phyloP scores from a whole-genome alignment of 768 basidiomycete species.

The Podaxis sp. region DNA sequence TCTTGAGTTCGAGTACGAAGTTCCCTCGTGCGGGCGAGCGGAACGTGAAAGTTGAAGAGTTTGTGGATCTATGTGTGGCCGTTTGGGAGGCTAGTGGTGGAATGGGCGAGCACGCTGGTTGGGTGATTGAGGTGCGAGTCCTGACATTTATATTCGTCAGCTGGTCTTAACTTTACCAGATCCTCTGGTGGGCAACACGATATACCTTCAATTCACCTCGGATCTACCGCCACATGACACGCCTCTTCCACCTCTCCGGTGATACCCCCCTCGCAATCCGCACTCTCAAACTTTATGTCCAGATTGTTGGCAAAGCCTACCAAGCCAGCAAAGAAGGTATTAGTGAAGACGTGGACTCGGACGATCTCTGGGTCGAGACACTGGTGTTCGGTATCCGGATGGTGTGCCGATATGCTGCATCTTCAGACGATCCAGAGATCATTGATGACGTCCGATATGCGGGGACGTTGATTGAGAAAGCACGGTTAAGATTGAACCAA shows the following conservation, averaged over 20 bases:
- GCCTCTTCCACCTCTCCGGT: slow-evolving; percentile 62
- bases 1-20: slow-evolving; percentile 64
- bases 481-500: slow-evolving; percentile 50
- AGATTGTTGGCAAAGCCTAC: slow-evolving; percentile 81
- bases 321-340: slow-evolving; percentile 51
- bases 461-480: slow-evolving; percentile 56
- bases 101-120: slow-evolving; percentile 60
- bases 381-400: slow-evolving; percentile 77
- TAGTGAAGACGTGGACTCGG: slow-evolving; percentile 57
- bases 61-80: slow-evolving; percentile 77
- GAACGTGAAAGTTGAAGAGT: slow-evolving; percentile 79
- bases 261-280: slow-evolving; percentile 67
- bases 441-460: slow-evolving; percentile 66
- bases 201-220: slow-evolving; percentile 92
- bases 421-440: slow-evolving; percentile 16
- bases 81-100: slow-evolving; percentile 80
- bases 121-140: slow-evolving; percentile 76
- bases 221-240: slow-evolving; percentile 82
- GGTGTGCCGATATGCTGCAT: slow-evolving; percentile 54
- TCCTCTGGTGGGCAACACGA: slow-evolving; percentile 92
- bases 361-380: slow-evolving; percentile 74
- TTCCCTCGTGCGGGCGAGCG: slow-evolving; percentile 84
- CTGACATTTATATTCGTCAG: slow-evolving; percentile 1
- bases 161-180: slow-evolving; percentile 35
- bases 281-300: slow-evolving; percentile 77